Conservation (phyloP, 1,139 yeast species). For the Candida sp. region DNA sequence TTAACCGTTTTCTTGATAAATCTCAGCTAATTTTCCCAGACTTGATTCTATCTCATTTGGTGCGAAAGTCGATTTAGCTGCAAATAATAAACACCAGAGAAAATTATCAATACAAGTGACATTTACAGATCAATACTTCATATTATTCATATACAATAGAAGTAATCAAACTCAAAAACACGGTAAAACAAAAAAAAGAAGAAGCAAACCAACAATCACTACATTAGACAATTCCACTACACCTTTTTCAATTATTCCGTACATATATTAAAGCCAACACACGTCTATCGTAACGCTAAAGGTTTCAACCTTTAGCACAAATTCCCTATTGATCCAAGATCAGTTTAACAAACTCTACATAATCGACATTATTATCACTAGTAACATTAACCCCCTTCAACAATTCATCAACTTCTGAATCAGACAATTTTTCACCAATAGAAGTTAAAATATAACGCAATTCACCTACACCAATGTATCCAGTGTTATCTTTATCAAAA, state of each 20-base stretch:
- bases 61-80: background rate
- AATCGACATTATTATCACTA: conserved; percentile 92
- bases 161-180: too few species aligned
- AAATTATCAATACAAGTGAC: too few species aligned
- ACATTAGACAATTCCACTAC: too few species aligned
- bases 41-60: background rate
- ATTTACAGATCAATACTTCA: background rate
- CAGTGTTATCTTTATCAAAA: conserved; percentile 93
- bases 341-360: conserved; percentile 90
- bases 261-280: background rate
- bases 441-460: conserved; percentile 90
- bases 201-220: too few species aligned
- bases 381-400: conserved; percentile 94
- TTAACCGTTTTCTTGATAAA: too few species aligned
- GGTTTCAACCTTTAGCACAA: background rate
- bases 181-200: too few species aligned
- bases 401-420: conserved; percentile 91
- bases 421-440: conserved; percentile 87
- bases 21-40: too few species aligned
- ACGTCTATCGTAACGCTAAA: background rate
- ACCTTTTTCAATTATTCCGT: background rate
- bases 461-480: conserved; percentile 97
- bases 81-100: too few species aligned
- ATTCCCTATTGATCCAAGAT: conserved; percentile 72
- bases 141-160: too few species aligned